These are phyloP conservation scores for Wickerhamomyces kurtzmanii DNA, from an alignment of 805 yeast species.

Conservation along the genomic window DNA sequence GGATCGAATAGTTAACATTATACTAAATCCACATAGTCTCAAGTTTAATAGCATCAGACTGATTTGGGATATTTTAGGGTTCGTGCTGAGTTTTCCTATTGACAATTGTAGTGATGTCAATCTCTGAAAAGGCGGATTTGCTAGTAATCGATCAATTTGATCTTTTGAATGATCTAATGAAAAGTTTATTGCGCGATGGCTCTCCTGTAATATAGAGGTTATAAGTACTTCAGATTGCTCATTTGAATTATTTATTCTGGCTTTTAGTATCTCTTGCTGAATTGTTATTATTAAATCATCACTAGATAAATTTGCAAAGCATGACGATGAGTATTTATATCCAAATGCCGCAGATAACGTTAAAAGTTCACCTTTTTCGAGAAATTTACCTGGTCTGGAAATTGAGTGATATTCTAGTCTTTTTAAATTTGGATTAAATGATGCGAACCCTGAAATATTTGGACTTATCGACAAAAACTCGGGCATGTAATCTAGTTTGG, in stretches of 20 bases:
- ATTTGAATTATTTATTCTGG: constrained; percentile 10
- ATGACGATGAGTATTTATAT: constrained; percentile 55
- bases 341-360: constrained; percentile 53
- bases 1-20: constrained; percentile 50
- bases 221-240: constrained; percentile 24
- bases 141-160: constrained; percentile 64
- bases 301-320: constrained; percentile 53
- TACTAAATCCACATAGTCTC: constrained; percentile 62
- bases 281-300: constrained; percentile 62
- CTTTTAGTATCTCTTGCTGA: constrained; percentile 32
- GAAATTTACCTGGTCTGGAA: neutral
- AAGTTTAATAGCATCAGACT: constrained; percentile 55
- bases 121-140: constrained; percentile 71
- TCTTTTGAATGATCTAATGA: constrained; percentile 63
- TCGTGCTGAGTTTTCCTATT: constrained; percentile 35
- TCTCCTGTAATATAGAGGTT: constrained; percentile 44
- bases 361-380: constrained; percentile 5
- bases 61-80: constrained; percentile 11
- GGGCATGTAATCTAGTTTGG: constrained; percentile 23
- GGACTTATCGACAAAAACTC: constrained; percentile 37
- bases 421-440: constrained; percentile 16
- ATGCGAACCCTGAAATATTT: constrained; percentile 31
- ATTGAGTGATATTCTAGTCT: constrained; percentile 7
- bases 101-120: constrained; percentile 60
- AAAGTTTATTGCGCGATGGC: constrained; percentile 68